phyloP scores from a whole-genome alignment of 495 filamentous ascomycete genomes.

The Platismatia glauca region DNA sequence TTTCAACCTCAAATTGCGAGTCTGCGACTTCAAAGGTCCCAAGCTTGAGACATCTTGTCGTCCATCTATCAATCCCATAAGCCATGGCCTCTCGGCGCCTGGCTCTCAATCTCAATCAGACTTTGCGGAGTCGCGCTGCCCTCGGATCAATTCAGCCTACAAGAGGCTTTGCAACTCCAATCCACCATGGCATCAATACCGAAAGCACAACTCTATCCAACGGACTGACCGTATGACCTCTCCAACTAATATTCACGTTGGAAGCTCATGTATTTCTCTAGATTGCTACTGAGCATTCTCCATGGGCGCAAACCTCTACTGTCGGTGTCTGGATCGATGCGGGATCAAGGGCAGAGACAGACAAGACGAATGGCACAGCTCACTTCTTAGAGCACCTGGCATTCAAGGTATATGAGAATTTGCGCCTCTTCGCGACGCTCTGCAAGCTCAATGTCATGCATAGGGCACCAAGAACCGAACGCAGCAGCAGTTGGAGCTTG shows the following conservation, averaged over 20 bases:
- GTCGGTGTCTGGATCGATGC: slow-evolving; percentile 99
- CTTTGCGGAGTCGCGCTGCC: slow-evolving; percentile 72
- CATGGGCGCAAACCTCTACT: slow-evolving; percentile 96
- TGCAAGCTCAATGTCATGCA: slow-evolving; percentile 23
- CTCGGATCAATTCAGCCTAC: slow-evolving; percentile 62
- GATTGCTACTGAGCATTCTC: slow-evolving; percentile 97
- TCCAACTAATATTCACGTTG: neutral
- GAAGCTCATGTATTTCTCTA: slow-evolving; percentile 42
- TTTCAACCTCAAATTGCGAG: neutral
- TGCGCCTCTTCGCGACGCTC: slow-evolving; percentile 18
- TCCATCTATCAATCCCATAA: slow-evolving; percentile 20
- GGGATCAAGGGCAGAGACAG: slow-evolving; percentile 93
- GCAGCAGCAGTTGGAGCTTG: slow-evolving; percentile 93
- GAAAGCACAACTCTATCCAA: slow-evolving; percentile 94
- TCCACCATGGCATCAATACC: slow-evolving; percentile 65
- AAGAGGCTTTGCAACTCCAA: slow-evolving; percentile 75
- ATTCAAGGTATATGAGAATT: slow-evolving; percentile 73
- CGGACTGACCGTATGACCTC: slow-evolving; percentile 76
- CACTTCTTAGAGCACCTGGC: slow-evolving; percentile 99
- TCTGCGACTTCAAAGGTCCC: neutral
- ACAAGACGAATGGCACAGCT: slow-evolving; percentile 96
- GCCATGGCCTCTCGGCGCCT: slow-evolving; percentile 92
- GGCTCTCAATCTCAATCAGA: slow-evolving; percentile 78
- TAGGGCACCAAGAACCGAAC: slow-evolving; percentile 86
- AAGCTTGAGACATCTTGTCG: neutral